These are phyloP conservation scores for Spirogloea muscicola DNA, from an alignment of 139 green algal species.

Conservation along the genomic window DNA sequence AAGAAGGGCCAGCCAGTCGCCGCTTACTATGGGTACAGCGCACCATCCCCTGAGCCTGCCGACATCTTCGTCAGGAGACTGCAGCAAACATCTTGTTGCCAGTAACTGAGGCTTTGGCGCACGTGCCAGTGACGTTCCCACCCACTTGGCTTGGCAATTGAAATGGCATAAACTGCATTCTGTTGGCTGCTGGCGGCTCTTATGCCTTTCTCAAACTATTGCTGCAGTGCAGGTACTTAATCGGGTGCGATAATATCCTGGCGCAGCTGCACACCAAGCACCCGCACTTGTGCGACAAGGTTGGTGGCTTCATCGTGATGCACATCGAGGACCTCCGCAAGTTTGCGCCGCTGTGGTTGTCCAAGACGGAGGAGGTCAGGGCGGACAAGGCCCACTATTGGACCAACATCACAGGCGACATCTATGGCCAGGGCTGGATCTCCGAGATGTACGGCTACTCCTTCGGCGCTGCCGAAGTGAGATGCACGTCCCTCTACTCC, in stretches of 20 bases:
- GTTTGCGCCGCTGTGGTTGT: conserved; percentile 42
- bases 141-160: too few species aligned
- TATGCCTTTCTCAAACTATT: too few species aligned
- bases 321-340: conserved; percentile 35
- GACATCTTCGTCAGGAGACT: too few species aligned
- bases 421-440: conserved; percentile 51
- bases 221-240: conserved; percentile 43
- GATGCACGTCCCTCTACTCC: neutral
- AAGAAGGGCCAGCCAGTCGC: conserved; percentile 26
- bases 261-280: conserved; percentile 36
- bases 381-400: conserved; percentile 24
- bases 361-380: conserved; percentile 43
- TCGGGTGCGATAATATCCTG: conserved; percentile 42
- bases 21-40: conserved; percentile 53
- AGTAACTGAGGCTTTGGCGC: too few species aligned
- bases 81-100: too few species aligned
- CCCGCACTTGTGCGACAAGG: conserved; percentile 35
- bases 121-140: too few species aligned
- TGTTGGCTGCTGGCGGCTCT: too few species aligned
- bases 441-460: conserved; percentile 58
- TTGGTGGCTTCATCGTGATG: conserved; percentile 41
- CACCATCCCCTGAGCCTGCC: too few species aligned
- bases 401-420: conserved; percentile 47
- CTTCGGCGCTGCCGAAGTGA: conserved; percentile 52
- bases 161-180: too few species aligned